Evolutionary conservation across 2,329 filamentous ascomycete species (phyloP).

Genomic region (Boeremia exigua): DNA sequence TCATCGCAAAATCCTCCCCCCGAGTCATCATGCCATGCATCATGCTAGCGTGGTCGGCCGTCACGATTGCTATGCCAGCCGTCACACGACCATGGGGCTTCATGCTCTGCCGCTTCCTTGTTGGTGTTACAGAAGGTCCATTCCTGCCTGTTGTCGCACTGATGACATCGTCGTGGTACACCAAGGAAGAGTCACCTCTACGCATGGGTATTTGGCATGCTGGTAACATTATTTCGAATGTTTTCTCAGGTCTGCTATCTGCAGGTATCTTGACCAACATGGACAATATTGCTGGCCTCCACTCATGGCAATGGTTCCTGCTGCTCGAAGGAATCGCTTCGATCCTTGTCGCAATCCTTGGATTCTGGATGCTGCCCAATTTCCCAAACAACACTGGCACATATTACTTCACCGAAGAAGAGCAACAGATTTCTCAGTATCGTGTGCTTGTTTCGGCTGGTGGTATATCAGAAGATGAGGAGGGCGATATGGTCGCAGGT

Average conservation of each 20-base stretch:
- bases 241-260: constrained; percentile 54
- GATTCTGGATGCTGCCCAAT: constrained; percentile 37
- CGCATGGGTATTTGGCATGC: constrained; percentile 56
- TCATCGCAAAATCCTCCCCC: constrained; percentile 49
- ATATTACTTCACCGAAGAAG: constrained; percentile 11
- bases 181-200: constrained; percentile 52
- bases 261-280: constrained; percentile 55
- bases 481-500: constrained; percentile 44
- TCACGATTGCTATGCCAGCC: constrained; percentile 53
- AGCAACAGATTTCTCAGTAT: constrained; percentile 30
- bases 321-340: constrained; percentile 64
- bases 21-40: constrained; percentile 46
- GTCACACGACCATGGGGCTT: constrained; percentile 42
- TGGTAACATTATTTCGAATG: constrained; percentile 55
- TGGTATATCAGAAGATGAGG: constrained; percentile 48
- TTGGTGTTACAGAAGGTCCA: constrained; percentile 49
- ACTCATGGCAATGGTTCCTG: constrained; percentile 55
- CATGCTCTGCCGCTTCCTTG: constrained; percentile 46
- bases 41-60: constrained; percentile 52
- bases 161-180: constrained; percentile 56
- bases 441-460: constrained; percentile 44
- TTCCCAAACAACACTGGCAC: constrained; percentile 13
- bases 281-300: constrained; percentile 48
- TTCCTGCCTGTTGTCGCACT: constrained; percentile 50
- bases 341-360: constrained; percentile 40